Base-by-base conservation (phyloP, 371 early-diverging fungal genomes). In the Mucor circinelloides region DNA sequence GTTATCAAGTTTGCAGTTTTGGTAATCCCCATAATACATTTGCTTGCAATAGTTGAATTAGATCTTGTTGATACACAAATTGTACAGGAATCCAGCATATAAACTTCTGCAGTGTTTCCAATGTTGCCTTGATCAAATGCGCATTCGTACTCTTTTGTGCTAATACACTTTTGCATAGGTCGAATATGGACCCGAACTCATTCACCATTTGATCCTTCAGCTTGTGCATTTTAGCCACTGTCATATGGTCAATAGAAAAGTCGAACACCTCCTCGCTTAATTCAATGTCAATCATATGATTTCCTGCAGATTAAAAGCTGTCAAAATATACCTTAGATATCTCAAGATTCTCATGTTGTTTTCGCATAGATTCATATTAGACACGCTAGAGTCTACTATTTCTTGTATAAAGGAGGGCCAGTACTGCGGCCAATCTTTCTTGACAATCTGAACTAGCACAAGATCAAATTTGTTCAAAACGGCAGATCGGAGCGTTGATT, bases 361-460 rank as follows among this genome's bases (percentile, higher is more conserved):
- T 73, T 95, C 96, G 72, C 99, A 99, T 9, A 99, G 81, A 1
- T 89, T 84, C n/a, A 96, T 82, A 70, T 90, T 94, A 2, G 91
- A 88, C 64, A 90, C 87, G 73, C 95, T 94, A 6, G 96, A 93
- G 13, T 76, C 82, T 10, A 99, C 95, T 58, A 99, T 92, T 74
- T 99, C 99, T 2, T 94, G 90, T 63, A 99, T 97, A 76, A 99
- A 99, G 31, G 86, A 87, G 3, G 99, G 99, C 99, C 99, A 99
- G 73, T 96, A 92, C 63, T 93, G 91, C 4, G 99, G 99, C 99
- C 99, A 99, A 69, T 99, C 99, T 73, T 98, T 96, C 82, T 99
- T 99, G 64, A 99, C 81, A 36, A 99, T 96, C 89, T 97, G 95
- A 0, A 98, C 97, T 31, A 98, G 78, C 4, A 94, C 92, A 74